Conservation (phyloP, 2,329 filamentous ascomycete species). For the Colletotrichum somersetense region DNA sequence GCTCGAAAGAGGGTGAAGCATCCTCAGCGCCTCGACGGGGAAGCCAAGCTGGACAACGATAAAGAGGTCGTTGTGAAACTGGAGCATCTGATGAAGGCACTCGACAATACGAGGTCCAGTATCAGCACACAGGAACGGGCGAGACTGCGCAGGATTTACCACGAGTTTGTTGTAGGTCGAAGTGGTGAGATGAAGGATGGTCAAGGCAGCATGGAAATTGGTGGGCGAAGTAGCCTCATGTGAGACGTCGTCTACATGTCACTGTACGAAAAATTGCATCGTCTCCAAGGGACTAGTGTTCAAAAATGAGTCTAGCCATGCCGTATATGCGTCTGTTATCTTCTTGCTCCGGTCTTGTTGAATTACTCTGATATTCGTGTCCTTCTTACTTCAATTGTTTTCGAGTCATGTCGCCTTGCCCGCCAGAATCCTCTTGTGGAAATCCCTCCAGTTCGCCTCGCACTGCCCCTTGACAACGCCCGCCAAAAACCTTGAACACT, state of each 20-base stretch:
- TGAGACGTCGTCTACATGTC: conserved; percentile 53
- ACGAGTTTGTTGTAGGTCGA: conserved; percentile 90
- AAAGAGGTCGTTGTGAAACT: conserved; percentile 85
- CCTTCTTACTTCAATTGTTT: not conserved
- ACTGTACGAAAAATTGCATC: not conserved
- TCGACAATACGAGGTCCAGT: conserved; percentile 83
- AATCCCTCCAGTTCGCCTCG: conserved; percentile 62
- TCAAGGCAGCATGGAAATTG: conserved; percentile 91
- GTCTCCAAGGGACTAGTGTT: not conserved
- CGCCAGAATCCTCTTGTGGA: conserved; percentile 62
- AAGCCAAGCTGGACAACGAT: conserved; percentile 53
- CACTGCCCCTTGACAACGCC: conserved; percentile 64
- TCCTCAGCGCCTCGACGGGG: conserved; percentile 47
- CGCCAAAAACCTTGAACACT: conserved; percentile 63
- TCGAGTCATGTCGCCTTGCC: conserved; percentile 17
- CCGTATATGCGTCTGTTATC: conserved; percentile 1
- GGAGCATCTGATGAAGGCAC: conserved; percentile 83
- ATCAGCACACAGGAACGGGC: conserved; percentile 83
- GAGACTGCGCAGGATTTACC: conserved; percentile 84
- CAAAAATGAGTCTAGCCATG: conserved; percentile 17
- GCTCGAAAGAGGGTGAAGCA: conserved; percentile 66
- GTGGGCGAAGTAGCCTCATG: conserved; percentile 94
- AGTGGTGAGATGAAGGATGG: conserved; percentile 97
- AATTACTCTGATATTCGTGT: not conserved
- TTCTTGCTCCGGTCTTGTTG: not conserved